Conservation (phyloP, 768 basidiomycete species). For the Baorangia bicolor region DNA sequence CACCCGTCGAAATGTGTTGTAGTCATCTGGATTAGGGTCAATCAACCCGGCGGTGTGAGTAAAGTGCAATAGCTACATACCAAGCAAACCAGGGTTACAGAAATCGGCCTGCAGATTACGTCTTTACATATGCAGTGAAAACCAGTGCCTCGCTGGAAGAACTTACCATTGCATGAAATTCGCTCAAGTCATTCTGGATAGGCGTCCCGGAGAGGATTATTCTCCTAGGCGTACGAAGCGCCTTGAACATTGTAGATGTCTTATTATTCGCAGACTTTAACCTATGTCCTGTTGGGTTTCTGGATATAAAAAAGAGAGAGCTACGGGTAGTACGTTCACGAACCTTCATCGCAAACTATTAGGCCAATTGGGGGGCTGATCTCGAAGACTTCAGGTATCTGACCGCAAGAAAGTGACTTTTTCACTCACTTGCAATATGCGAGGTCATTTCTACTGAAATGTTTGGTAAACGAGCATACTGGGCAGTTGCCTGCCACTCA, state of each 20-base stretch:
- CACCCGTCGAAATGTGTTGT: conserved; percentile 70
- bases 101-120: conserved; percentile 68
- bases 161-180: conserved; percentile 94
- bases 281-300: conserved; percentile 65
- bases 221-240: conserved; percentile 69
- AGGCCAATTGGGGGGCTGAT: conserved; percentile 85
- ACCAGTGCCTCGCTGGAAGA: background rate
- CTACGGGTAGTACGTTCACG: background rate
- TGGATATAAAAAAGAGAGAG: background rate
- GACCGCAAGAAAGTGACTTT: background rate
- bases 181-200: conserved; percentile 93
- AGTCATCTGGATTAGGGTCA: conserved; percentile 54
- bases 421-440: conserved; percentile 59
- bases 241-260: conserved; percentile 83
- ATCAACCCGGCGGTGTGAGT: background rate
- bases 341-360: conserved; percentile 94
- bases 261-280: conserved; percentile 91
- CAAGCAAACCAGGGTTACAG: conserved; percentile 89
- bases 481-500: conserved; percentile 36
- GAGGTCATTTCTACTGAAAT: conserved; percentile 47
- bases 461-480: background rate
- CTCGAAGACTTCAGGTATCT: background rate
- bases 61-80: conserved; percentile 38
- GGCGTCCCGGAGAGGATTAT: conserved; percentile 96
- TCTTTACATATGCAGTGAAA: background rate